Base-by-base conservation (phyloP, 1,284 basidiomycete genomes). In the Salmacisia buchloeana region DNA sequence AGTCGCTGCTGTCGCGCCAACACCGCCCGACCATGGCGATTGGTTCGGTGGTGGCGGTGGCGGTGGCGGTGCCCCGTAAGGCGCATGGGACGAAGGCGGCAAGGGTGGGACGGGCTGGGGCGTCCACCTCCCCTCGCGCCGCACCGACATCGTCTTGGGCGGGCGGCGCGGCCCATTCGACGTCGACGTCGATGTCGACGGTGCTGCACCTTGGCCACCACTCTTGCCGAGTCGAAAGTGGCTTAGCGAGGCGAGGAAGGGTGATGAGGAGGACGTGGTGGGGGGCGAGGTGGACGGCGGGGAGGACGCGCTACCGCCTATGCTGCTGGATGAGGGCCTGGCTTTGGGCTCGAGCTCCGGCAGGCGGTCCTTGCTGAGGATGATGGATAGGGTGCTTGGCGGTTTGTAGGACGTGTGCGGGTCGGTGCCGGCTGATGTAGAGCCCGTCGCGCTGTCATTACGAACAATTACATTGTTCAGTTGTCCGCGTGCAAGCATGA, bases 291-390 rank as follows among this genome's bases (percentile, higher is more conserved):
- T 7, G 41, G 7, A 7, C 1, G 41, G 41, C 10, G 41, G 41
- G 7, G 41, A 43, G 41, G 41, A 43, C 18, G 41, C 18, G 3
- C 18, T 43, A 21, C 6, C 18, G 15, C 41, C 41, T 7, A 21
- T n/a, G n/a, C n/a, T n/a, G n/a, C n/a, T n/a, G 41, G 27, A 29
- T 33, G 49, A 18, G 29, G 56, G 56, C 23, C 23, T 36, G 15
- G 35, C 33, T 38, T 58, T 58, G 2, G 56, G 56, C 56, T 58
- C 56, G 34, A 58, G 56, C 35, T 58, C 56, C 10, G 56, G 35
- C 23, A 58, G 34, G n/a, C 56, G 56, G 6, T 58, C 56, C 23
- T 58, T 58, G 35, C 35, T 38, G 15, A 58, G 56, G 3, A 38
- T n/a, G 56, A 58, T 39, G 35, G 56, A 38, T 9, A 58, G 56